Evolutionary conservation across 306 rosid species (phyloP).

Genomic region (Dryas drummondii): DNA sequence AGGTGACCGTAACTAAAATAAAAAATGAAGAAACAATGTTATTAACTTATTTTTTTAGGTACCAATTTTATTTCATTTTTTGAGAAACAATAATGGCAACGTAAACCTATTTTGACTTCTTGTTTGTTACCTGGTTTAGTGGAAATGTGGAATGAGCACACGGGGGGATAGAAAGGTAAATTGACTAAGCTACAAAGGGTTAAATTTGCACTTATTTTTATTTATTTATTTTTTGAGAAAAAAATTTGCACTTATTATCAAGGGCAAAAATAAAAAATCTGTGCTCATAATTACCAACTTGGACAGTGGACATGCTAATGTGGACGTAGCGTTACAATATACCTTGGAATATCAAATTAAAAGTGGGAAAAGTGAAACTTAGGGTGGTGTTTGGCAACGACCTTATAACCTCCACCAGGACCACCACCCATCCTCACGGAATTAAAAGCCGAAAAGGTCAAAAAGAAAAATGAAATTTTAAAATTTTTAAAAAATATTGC

Average conservation of each 20-base stretch:
- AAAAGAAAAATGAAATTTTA: neutral
- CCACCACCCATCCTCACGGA: neutral
- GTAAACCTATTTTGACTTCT: conserved; percentile 8
- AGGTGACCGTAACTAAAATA: no score
- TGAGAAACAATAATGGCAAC: no score
- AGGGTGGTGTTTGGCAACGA: neutral
- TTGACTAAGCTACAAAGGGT: neutral
- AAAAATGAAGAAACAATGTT: no score
- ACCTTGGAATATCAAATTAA: neutral
- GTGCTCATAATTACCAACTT: neutral
- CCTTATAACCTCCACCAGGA: neutral
- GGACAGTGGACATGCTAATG: neutral
- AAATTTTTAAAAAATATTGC: no score
- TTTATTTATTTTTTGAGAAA: no score
- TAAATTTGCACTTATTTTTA: no score
- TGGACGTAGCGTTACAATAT: neutral
- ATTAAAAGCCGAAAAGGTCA: neutral
- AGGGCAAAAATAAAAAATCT: no score
- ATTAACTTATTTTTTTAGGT: no score
- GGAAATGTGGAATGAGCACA: neutral
- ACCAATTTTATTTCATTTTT: no score
- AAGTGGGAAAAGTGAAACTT: neutral
- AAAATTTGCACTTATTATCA: no score
- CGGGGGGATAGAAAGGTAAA: neutral
- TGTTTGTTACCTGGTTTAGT: conserved; percentile 9